Base-by-base conservation (phyloP, 2,329 filamentous ascomycete species). In the Penicillium concentricum region DNA sequence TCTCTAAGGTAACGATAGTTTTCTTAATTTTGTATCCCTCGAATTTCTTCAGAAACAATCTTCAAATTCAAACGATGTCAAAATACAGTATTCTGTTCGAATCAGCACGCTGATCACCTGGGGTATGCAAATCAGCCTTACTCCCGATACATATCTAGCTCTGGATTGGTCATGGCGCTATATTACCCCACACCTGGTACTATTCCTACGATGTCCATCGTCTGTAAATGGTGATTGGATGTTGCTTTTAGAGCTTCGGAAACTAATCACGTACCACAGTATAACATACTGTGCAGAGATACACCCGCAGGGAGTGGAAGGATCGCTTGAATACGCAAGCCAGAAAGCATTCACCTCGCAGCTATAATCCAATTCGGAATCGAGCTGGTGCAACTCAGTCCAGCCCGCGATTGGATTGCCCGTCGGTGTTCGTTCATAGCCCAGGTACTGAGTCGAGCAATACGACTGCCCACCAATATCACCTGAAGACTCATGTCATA, bases 1-100 rank as follows among this genome's bases (percentile, higher is more conserved):
- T 35, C 5, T 35, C 32, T 3, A 35, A 9, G 6, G 32, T 16
- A 35, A 16, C 9, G 9, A 16, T 4, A 15, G 0, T 2, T 16
- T n/a, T 7, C 15, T 12, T 12, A n/a, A 32, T 32, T 1, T 32
- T 45, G 0, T 0, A 20, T 2, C 12, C 4, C 7, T 15, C 6
- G 1, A 1, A 10, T 13, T 15, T 32, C 2, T 15, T 32, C 15
- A 4, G 5, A 15, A 13, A 32, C 30, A 32, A 32, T 5, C 3
- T 32, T 32, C 30, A 12, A 32, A 32, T 10, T 3, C 28, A 28
- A 28, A 9, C 24, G 13, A 32, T 32, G 10, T 32, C 30, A 32
- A 34, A 15, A 15, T 34, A 16, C 4, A 6, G 5, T 35, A 35
- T 35, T 35, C 32, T 35, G 3, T 16, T 35, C 15, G 13, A 15